Evolutionary conservation across 2,329 filamentous ascomycete species (phyloP).

Genomic region (Gaeumannomyces sp.): DNA sequence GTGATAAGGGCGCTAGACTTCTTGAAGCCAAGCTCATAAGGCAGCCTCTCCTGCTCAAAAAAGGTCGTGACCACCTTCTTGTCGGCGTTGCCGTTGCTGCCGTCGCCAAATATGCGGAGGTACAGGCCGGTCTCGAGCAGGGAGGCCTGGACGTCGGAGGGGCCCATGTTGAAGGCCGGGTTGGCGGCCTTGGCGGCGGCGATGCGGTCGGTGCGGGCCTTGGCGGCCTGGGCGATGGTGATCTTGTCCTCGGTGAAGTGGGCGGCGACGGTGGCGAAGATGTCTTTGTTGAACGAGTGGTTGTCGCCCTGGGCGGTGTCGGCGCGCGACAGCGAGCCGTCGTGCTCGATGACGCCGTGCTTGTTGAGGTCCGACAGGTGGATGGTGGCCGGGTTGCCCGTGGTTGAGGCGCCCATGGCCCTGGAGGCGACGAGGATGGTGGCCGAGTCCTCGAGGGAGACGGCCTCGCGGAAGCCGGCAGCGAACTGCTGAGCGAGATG

Average conservation of each 20-base stretch:
- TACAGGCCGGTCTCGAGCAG: constrained; percentile 12
- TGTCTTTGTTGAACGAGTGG: constrained; percentile 24
- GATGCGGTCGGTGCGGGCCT: not conserved
- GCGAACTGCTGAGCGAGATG: constrained; percentile 32
- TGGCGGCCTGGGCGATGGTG: not conserved
- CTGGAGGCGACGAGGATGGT: constrained; percentile 34
- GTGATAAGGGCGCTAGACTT: constrained; percentile 2
- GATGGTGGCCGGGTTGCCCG: constrained; percentile 35
- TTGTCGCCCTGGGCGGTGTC: constrained; percentile 28
- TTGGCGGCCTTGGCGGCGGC: constrained; percentile 10
- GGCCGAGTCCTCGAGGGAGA: constrained; percentile 37
- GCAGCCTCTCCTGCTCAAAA: constrained; percentile 13
- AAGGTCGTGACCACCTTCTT: constrained; percentile 10
- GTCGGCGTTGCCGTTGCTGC: constrained; percentile 9
- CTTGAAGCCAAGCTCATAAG: constrained; percentile 12
- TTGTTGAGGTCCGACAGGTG: constrained; percentile 23
- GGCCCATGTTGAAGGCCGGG: constrained; percentile 10
- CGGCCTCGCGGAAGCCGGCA: constrained; percentile 29
- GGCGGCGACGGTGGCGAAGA: not conserved
- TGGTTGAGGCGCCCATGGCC: constrained; percentile 35
- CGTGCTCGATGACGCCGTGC: constrained; percentile 29
- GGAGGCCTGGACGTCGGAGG: constrained; percentile 8
- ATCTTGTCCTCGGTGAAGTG: constrained; percentile 27
- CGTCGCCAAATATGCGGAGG: constrained; percentile 12
- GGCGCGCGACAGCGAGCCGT: constrained; percentile 26